Evolutionary conservation across 495 filamentous ascomycete genomes (phyloP).

Genomic region (Venustampulla echinocandica): DNA sequence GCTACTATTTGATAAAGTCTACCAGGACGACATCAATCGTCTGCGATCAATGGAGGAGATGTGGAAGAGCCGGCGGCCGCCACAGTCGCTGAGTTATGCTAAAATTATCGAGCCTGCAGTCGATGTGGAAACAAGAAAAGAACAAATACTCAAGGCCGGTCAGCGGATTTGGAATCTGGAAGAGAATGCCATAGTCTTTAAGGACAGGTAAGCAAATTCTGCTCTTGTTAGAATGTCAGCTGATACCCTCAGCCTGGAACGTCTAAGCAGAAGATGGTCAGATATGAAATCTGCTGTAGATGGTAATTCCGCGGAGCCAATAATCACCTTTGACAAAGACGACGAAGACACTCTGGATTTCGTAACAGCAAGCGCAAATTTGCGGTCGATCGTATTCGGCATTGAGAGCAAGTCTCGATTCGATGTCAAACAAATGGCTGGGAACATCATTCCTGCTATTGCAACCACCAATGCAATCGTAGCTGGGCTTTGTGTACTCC

Average conservation of each 20-base stretch:
- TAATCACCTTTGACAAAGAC: conserved; percentile 92
- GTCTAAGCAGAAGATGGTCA: conserved; percentile 63
- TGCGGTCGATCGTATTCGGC: conserved; percentile 76
- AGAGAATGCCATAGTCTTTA: conserved; percentile 83
- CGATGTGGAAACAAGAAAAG: conserved; percentile 20
- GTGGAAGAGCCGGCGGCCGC: conserved; percentile 80
- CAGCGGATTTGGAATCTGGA: conserved; percentile 71
- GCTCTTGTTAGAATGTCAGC: not conserved
- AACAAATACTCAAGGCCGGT: conserved; percentile 51
- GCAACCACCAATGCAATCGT: conserved; percentile 97
- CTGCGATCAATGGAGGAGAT: conserved; percentile 87
- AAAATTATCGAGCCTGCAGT: conserved; percentile 35
- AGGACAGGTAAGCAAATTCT: conserved; percentile 47
- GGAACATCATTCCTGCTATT: conserved; percentile 98
- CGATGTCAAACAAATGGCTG: conserved; percentile 98
- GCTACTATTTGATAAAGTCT: conserved; percentile 89
- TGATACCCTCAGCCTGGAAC: conserved; percentile 47
- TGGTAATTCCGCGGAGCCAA: conserved; percentile 44
- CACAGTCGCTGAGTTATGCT: conserved; percentile 62
- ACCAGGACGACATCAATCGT: conserved; percentile 73
- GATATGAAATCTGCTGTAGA: conserved; percentile 44
- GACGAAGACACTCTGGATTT: conserved; percentile 94
- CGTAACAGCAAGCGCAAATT: conserved; percentile 80
- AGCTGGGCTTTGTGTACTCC: conserved; percentile 83
- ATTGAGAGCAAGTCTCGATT: conserved; percentile 88